These are phyloP conservation scores for Fomitopsis serialis DNA, from an alignment of 768 basidiomycete genomes.

Conservation along the genomic window DNA sequence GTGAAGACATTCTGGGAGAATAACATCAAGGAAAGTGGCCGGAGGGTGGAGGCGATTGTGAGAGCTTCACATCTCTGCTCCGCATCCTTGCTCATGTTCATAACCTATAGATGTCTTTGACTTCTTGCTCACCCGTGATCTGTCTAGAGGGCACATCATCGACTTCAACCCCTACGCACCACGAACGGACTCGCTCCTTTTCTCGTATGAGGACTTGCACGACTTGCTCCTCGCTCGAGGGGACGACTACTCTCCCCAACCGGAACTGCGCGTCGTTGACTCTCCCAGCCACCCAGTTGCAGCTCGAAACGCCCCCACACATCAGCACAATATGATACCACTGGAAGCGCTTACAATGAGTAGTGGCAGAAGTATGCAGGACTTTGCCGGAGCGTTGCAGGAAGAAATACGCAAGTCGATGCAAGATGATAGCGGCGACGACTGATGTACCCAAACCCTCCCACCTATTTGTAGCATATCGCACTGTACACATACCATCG, in stretches of 20 bases:
- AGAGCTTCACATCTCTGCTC: conserved; percentile 20
- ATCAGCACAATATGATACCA: conserved; percentile 89
- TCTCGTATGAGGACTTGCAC: conserved; percentile 73
- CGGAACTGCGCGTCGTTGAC: conserved; percentile 63
- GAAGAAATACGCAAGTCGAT: conserved; percentile 39
- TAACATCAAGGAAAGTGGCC: conserved; percentile 58
- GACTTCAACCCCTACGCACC: conserved; percentile 90
- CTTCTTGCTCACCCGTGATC: conserved; percentile 78
- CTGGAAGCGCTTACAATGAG: conserved; percentile 82
- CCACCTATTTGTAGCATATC: no score
- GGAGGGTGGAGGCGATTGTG: conserved; percentile 56
- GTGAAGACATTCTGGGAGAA: conserved; percentile 63
- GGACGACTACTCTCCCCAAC: conserved; percentile 11
- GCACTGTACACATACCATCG: no score
- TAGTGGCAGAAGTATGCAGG: conserved; percentile 62
- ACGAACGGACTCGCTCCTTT: conserved; percentile 84
- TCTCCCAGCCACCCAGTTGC: conserved; percentile 69
- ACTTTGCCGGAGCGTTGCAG: conserved; percentile 67
- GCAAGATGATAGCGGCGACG: conserved; percentile 4
- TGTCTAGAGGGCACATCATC: conserved; percentile 70
- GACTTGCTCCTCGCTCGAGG: conserved; percentile 26
- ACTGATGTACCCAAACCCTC: not conserved
- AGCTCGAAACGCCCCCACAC: conserved; percentile 58
- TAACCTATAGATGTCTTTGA: conserved; percentile 69
- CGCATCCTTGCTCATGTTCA: not conserved